Percentiles rank a stretch among this genome's conserved stretches.
Conservation (phyloP, 768 basidiomycete species). For the Mycena capillaripes region DNA sequence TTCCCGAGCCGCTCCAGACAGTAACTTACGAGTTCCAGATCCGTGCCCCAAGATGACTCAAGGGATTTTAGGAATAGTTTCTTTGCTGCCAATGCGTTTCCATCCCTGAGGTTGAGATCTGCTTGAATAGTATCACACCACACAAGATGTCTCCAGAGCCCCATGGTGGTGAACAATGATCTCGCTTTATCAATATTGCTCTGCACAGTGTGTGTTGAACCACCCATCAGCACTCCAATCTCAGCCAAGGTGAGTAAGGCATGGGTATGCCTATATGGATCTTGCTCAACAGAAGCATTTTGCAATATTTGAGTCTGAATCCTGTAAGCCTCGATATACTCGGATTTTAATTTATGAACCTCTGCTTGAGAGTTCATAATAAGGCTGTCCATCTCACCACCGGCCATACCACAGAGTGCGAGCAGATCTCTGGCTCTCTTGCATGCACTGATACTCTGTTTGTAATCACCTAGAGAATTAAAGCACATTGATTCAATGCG, state of each 20-base stretch:
- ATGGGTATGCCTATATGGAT: not conserved
- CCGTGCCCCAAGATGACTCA: not conserved
- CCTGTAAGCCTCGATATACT: not conserved
- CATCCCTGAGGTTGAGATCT: not conserved
- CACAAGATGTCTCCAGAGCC: not conserved
- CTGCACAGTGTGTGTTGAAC: not conserved
- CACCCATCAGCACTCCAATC: not conserved
- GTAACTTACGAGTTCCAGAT: not conserved
- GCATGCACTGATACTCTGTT: too few species aligned
- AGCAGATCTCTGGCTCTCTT: not conserved
- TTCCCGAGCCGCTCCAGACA: not conserved
- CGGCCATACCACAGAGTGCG: not conserved
- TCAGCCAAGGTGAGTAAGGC: not conserved
- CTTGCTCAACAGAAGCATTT: not conserved
- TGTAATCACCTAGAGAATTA: too few species aligned
- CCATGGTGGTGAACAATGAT: not conserved
- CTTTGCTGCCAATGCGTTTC: not conserved
- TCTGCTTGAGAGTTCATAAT: not conserved
- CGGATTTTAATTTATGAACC: not conserved
- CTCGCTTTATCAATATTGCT: not conserved
- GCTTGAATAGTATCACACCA: not conserved
- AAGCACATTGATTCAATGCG: too few species aligned
- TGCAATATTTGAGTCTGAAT: not conserved
- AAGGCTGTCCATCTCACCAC: too few species aligned
- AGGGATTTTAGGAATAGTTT: not conserved